Percentiles rank a stretch among this genome's conserved stretches.
These are phyloP conservation scores for Fonsecaea monophora DNA, from an alignment of 2,329 filamentous ascomycete species.

Conservation along the genomic window DNA sequence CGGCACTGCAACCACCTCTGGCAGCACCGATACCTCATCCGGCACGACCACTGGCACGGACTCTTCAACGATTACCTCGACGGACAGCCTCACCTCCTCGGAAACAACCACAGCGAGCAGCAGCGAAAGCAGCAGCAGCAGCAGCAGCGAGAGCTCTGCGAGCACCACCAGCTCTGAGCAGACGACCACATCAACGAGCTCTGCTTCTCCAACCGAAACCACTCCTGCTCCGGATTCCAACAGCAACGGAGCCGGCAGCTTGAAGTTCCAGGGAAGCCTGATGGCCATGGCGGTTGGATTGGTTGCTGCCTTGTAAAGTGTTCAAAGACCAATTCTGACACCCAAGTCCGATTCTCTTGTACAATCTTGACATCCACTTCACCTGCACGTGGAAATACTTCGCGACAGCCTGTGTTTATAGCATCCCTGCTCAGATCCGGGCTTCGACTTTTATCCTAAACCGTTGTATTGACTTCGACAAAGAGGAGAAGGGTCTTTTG, in stretches of 20 bases:
- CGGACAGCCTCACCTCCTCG: slow-evolving; percentile 26
- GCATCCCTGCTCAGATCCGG: background rate
- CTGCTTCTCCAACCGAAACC: slow-evolving; percentile 27
- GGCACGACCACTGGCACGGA: slow-evolving; percentile 30
- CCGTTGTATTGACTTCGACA: background rate
- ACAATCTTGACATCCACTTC: slow-evolving; percentile 11
- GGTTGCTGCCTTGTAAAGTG: slow-evolving; percentile 46
- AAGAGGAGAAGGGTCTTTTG: background rate
- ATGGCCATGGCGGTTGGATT: slow-evolving; percentile 47
- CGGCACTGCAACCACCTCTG: slow-evolving; percentile 35
- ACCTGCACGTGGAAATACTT: background rate
- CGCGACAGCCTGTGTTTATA: background rate
- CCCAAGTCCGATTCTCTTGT: slow-evolving; percentile 10
- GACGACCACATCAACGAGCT: slow-evolving; percentile 25
- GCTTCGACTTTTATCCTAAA: background rate
- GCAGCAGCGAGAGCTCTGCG: slow-evolving; percentile 39
- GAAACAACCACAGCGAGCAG: slow-evolving; percentile 38
- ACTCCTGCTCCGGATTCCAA: slow-evolving; percentile 48
- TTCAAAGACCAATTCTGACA: background rate
- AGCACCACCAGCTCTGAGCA: slow-evolving; percentile 28
- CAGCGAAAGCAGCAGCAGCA: slow-evolving; percentile 35
- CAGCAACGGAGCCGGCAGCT: slow-evolving; percentile 40
- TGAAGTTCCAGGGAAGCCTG: slow-evolving; percentile 47
- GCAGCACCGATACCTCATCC: slow-evolving; percentile 38
- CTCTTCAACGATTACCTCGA: slow-evolving; percentile 29